Evolutionary conservation across 225 moss, liverwort and hornwort species (phyloP).

Genomic region (Neckera pumila): DNA sequence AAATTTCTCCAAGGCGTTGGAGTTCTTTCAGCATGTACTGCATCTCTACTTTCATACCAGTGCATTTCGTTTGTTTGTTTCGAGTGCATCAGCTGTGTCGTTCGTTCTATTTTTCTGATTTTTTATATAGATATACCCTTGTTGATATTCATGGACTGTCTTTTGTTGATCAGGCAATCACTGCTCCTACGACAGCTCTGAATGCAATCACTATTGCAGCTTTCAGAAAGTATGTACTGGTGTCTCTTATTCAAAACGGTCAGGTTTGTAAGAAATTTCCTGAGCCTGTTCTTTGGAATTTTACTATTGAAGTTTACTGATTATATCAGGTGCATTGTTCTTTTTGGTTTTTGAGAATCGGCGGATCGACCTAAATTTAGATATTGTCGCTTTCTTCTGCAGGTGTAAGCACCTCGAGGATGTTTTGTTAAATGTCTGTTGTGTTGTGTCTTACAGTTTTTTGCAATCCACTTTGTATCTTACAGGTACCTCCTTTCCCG

Average conservation of each 20-base stretch:
- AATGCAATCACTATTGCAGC: constrained; percentile 99
- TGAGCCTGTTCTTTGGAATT: neutral
- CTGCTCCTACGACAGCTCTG: constrained; percentile 80
- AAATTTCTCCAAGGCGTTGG: constrained; percentile 84
- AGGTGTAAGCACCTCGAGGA: neutral
- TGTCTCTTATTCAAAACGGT: constrained; percentile 87
- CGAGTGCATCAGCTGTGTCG: neutral
- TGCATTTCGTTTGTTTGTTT: neutral
- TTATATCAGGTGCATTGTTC: neutral
- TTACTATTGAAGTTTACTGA: neutral
- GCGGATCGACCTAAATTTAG: neutral
- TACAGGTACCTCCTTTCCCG: constrained; percentile 94
- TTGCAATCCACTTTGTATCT: neutral
- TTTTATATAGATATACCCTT: neutral
- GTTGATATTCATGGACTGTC: neutral
- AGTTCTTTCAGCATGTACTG: constrained; percentile 95
- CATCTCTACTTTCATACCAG: neutral
- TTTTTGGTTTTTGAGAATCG: neutral
- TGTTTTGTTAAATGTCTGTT: neutral
- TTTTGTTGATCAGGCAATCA: constrained; percentile 63
- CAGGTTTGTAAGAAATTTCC: constrained; percentile 50
- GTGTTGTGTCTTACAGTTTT: neutral
- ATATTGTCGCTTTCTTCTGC: neutral
- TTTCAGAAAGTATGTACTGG: constrained; percentile 93
- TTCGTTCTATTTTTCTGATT: neutral